phyloP scores from a whole-genome alignment of 805 yeast species.

The Metschnikowia colocasiae region DNA sequence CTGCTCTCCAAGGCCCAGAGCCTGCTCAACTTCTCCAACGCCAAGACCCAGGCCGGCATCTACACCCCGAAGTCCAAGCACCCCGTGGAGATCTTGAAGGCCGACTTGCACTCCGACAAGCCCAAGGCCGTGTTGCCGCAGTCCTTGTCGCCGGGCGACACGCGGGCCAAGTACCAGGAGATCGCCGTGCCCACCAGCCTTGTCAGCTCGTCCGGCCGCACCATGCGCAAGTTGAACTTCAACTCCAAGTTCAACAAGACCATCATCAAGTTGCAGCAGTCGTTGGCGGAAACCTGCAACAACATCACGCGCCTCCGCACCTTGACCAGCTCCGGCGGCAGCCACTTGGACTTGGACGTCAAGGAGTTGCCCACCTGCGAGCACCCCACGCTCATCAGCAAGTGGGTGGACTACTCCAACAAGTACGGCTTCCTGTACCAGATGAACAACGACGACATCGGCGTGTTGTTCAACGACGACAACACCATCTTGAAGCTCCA shows the following conservation, averaged over 20 bases:
- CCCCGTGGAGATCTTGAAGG: slow-evolving; percentile 66
- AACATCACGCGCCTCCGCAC: slow-evolving; percentile 43
- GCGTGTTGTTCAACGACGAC: slow-evolving; percentile 84
- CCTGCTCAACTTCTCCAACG: slow-evolving; percentile 59
- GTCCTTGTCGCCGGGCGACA: slow-evolving; percentile 89
- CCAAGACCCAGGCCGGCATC: slow-evolving; percentile 64
- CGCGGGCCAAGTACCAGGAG: slow-evolving; percentile 81
- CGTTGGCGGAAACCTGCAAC: slow-evolving; percentile 34
- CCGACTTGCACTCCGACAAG: slow-evolving; percentile 66
- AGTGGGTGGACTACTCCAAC: slow-evolving; percentile 98
- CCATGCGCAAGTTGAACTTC: slow-evolving; percentile 37
- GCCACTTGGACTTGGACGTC: slow-evolving; percentile 24
- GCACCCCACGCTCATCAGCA: slow-evolving; percentile 73
- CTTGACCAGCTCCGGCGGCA: slow-evolving; percentile 26
- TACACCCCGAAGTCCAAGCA: slow-evolving; percentile 49
- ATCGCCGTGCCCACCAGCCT: slow-evolving; percentile 40
- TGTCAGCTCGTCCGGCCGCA: slow-evolving; percentile 21
- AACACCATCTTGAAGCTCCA: slow-evolving; percentile 72
- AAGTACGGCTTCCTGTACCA: slow-evolving; percentile 95
- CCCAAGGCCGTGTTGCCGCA: slow-evolving; percentile 74
- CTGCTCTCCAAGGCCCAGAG: slow-evolving; percentile 57
- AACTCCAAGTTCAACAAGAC: slow-evolving; percentile 37
- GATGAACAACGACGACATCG: slow-evolving; percentile 82
- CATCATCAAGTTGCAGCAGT: slow-evolving; percentile 36
- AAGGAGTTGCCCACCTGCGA: slow-evolving; percentile 42